These are phyloP conservation scores for Chlorociboria aeruginascens DNA, from an alignment of 495 filamentous ascomycete genomes.

Conservation along the genomic window DNA sequence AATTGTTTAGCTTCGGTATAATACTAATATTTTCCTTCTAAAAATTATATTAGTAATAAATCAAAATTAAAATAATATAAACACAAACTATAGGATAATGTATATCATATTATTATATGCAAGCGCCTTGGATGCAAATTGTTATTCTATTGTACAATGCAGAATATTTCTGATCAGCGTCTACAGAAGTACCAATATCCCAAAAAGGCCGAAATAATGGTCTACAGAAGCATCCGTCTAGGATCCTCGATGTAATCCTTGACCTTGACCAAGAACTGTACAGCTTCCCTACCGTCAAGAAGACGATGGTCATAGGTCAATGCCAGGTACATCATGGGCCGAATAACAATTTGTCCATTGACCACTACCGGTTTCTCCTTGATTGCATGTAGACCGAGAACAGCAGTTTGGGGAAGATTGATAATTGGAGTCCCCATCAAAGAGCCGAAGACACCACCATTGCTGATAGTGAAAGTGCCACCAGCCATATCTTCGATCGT, in stretches of 20 bases:
- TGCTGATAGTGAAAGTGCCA: constrained; percentile 97
- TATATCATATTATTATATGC: no score
- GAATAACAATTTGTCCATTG: constrained; percentile 85
- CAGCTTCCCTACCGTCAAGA: constrained; percentile 88
- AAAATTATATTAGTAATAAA: no score
- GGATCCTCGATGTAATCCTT: constrained; percentile 99
- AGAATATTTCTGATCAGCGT: no score
- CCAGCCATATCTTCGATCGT: constrained; percentile 99
- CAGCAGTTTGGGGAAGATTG: constrained; percentile 91
- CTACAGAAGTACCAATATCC: no score
- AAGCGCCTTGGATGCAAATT: no score
- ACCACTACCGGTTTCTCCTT: constrained; percentile 87
- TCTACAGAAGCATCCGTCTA: constrained; percentile 60
- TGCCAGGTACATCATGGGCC: constrained; percentile 98
- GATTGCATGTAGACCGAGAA: constrained; percentile 94
- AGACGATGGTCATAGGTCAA: constrained; percentile 96
- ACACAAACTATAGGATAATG: no score
- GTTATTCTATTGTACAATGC: no score
- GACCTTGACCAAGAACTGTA: constrained; percentile 95
- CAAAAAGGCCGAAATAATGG: no score
- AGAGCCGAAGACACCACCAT: constrained; percentile 58
- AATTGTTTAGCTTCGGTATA: no score
- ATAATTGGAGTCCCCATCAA: constrained; percentile 99
- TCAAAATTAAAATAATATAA: no score
- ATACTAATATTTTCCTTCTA: no score